phyloP scores from a whole-genome alignment of 805 yeast genomes.

The Nakazawaea molendinolei region DNA sequence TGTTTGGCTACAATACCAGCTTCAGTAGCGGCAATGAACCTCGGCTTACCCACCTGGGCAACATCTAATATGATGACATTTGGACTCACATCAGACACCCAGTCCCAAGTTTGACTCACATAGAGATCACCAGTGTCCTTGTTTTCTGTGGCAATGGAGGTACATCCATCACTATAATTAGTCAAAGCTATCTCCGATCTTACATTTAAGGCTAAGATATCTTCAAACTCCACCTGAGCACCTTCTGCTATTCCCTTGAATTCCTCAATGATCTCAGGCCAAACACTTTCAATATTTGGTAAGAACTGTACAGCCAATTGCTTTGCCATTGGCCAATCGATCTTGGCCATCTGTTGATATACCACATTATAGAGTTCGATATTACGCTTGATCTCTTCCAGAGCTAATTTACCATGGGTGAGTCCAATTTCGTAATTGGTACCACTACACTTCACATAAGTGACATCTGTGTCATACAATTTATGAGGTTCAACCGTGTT shows the following conservation, averaged over 20 bases:
- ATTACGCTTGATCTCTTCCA: constrained; percentile 21
- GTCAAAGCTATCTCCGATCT: constrained; percentile 32
- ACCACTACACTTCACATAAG: constrained; percentile 19
- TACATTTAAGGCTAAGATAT: constrained; percentile 30
- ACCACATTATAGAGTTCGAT: constrained; percentile 23
- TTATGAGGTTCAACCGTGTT: constrained; percentile 14
- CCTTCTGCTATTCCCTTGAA: constrained; percentile 32
- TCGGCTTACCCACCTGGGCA: constrained; percentile 19
- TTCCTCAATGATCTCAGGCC: constrained; percentile 28
- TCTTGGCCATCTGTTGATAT: constrained; percentile 19
- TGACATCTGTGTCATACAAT: constrained; percentile 22
- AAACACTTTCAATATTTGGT: constrained; percentile 20
- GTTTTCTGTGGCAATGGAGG: constrained; percentile 24
- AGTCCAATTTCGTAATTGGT: constrained; percentile 26
- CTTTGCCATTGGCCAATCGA: constrained; percentile 25
- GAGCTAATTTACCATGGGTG: constrained; percentile 29
- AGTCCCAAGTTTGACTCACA: constrained; percentile 37
- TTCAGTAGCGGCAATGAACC: constrained; percentile 24
- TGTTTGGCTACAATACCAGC: constrained; percentile 30
- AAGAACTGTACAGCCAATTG: constrained; percentile 21
- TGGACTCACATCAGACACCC: constrained; percentile 24
- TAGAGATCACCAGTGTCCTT: constrained; percentile 16
- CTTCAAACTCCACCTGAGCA: constrained; percentile 23
- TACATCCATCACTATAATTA: constrained; percentile 32
- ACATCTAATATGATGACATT: constrained; percentile 22